Conservation (phyloP, 257 asterid species). For the Salvia hispanica region DNA sequence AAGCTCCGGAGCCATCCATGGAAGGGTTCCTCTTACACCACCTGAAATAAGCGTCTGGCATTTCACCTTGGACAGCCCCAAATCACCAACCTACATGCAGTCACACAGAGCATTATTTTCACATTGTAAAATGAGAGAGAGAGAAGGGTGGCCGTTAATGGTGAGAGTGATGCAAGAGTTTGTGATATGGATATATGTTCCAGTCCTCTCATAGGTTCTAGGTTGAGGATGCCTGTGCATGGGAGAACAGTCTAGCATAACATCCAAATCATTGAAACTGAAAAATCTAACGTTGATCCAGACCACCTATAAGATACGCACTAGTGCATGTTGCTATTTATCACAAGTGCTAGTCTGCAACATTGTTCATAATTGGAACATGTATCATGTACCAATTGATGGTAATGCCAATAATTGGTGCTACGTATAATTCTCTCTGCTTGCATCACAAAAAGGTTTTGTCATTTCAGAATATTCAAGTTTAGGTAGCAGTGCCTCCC, state of each 20-base stretch:
- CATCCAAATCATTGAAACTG: too few species aligned
- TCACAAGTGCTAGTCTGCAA: neutral
- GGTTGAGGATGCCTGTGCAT: too few species aligned
- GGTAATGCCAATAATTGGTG: neutral
- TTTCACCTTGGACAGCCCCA: slow-evolving; percentile 97
- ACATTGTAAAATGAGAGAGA: slow-evolving; percentile 2
- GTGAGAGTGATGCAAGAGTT: neutral
- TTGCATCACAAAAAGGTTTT: neutral
- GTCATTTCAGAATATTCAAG: neutral
- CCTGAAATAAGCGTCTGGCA: slow-evolving; percentile 95
- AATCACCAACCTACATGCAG: slow-evolving; percentile 81
- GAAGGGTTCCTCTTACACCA: slow-evolving; percentile 99
- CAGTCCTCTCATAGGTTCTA: neutral
- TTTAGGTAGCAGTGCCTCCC: neutral
- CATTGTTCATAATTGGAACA: neutral
- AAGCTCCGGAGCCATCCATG: slow-evolving; percentile 99
- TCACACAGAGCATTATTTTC: slow-evolving; percentile 1
- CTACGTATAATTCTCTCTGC: neutral
- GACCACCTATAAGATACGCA: neutral
- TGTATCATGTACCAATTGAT: neutral
- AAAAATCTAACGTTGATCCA: neutral
- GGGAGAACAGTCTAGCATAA: too few species aligned
- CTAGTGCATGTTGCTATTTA: too few species aligned
- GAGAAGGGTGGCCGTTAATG: neutral
- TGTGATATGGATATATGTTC: neutral